phyloP scores from a whole-genome alignment of 2,329 filamentous ascomycete genomes.

The Xylaria sp. region DNA sequence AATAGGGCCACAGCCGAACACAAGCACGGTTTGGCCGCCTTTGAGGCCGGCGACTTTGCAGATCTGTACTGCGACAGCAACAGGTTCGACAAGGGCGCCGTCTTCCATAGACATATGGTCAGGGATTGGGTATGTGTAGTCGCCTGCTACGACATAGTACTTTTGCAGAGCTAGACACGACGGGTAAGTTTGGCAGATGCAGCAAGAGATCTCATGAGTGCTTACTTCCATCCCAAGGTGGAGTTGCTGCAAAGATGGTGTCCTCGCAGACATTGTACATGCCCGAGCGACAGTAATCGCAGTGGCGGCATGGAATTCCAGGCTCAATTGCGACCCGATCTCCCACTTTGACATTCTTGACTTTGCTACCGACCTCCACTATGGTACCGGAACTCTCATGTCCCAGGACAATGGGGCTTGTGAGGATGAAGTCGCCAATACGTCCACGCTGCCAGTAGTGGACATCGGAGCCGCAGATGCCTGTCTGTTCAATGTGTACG shows the following conservation, averaged over 20 bases:
- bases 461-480: conserved; percentile 57
- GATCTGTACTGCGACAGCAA: conserved; percentile 63
- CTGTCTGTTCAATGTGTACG: conserved; percentile 58
- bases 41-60: conserved; percentile 55
- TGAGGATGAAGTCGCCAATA: conserved; percentile 59
- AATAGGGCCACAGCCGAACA: conserved; percentile 63
- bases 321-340: conserved; percentile 62
- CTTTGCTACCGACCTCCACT: conserved; percentile 54
- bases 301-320: conserved; percentile 56
- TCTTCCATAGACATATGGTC: conserved; percentile 60
- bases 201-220: too few species aligned
- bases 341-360: conserved; percentile 57
- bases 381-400: conserved; percentile 59
- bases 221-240: conserved; percentile 58
- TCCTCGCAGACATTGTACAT: conserved; percentile 56
- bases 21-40: conserved; percentile 56
- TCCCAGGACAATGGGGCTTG: conserved; percentile 60
- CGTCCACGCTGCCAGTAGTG: conserved; percentile 57
- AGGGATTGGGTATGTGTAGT: conserved; percentile 61
- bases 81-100: conserved; percentile 64
- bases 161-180: conserved; percentile 53
- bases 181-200: neutral
- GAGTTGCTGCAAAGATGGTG: conserved; percentile 62
- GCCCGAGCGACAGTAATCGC: conserved; percentile 56
- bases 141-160: conserved; percentile 59